Percentiles rank a stretch among this genome's conserved stretches.
These are phyloP conservation scores for Botrytis sinoallii DNA, from an alignment of 2,329 filamentous ascomycete genomes.

Conservation along the genomic window DNA sequence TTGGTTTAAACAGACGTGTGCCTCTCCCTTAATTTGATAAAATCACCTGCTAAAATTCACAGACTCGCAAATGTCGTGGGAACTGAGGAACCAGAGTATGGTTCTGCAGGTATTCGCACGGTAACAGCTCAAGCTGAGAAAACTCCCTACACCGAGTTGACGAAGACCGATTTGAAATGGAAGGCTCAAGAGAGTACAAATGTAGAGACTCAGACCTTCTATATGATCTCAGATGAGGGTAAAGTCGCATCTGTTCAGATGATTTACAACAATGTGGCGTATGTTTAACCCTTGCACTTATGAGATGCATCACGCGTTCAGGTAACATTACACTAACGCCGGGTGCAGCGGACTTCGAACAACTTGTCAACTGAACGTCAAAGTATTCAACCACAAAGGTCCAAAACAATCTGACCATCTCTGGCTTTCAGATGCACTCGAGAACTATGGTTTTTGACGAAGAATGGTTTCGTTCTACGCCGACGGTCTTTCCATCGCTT, in stretches of 20 bases:
- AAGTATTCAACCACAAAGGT: slow-evolving; percentile 75
- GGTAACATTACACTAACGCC: slow-evolving; percentile 15
- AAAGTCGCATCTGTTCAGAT: slow-evolving; percentile 78
- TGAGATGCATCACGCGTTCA: slow-evolving; percentile 19
- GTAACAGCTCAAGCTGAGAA: slow-evolving; percentile 77
- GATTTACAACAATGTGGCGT: slow-evolving; percentile 98
- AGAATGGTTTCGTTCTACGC: slow-evolving; percentile 82
- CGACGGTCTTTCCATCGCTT: slow-evolving; percentile 77
- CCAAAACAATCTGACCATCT: slow-evolving; percentile 64
- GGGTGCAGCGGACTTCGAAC: slow-evolving; percentile 73
- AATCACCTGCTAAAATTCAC: slow-evolving; percentile 20
- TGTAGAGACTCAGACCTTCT: slow-evolving; percentile 95
- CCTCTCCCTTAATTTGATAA: slow-evolving; percentile 6
- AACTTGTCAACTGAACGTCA: slow-evolving; percentile 91
- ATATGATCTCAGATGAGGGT: slow-evolving; percentile 77
- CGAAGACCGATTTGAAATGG: slow-evolving; percentile 80
- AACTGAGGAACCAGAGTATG: slow-evolving; percentile 95
- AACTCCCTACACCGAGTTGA: slow-evolving; percentile 76
- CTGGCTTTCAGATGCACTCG: slow-evolving; percentile 80
- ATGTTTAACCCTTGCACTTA: slow-evolving; percentile 42
- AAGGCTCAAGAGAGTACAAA: slow-evolving; percentile 73
- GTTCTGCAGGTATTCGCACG: slow-evolving; percentile 79
- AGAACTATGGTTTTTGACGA: slow-evolving; percentile 83
- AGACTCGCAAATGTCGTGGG: slow-evolving; percentile 80
- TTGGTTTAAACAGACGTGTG: slow-evolving; percentile 22